phyloP scores from a whole-genome alignment of 2,329 filamentous ascomycete genomes.

The Microsporum canis region DNA sequence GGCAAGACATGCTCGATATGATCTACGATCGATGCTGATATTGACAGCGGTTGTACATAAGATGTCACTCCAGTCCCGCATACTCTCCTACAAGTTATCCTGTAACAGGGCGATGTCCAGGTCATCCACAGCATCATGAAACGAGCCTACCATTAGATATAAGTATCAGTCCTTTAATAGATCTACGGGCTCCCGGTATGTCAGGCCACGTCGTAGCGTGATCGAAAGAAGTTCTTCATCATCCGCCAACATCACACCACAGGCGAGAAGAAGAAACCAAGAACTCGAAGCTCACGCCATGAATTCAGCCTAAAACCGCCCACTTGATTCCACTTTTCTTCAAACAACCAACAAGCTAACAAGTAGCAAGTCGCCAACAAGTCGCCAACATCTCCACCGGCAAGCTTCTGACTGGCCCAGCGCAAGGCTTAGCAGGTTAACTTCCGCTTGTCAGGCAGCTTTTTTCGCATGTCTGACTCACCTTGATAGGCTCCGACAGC shows the following conservation, averaged over 20 bases:
- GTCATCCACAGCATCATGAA: too few species aligned
- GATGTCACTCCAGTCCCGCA: too few species aligned
- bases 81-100: too few species aligned
- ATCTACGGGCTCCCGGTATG: not conserved
- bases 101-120: too few species aligned
- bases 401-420: too few species aligned
- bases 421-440: too few species aligned
- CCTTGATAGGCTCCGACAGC: not conserved
- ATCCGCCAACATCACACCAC: not conserved
- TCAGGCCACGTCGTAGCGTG: not conserved
- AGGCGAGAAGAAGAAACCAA: not conserved
- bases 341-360: too few species aligned
- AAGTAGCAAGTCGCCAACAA: too few species aligned
- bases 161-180: too few species aligned
- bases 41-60: too few species aligned
- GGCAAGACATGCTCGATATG: constrained; percentile 41
- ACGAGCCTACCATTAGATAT: too few species aligned
- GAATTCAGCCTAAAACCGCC: not conserved
- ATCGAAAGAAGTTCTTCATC: not conserved
- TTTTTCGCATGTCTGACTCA: not conserved
- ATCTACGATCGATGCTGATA: constrained; percentile 15
- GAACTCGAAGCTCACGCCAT: not conserved
- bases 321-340: not conserved
- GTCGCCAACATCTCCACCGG: too few species aligned
- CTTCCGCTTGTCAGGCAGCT: not conserved